These are phyloP conservation scores for Xylaria cubensis DNA, from an alignment of 495 filamentous ascomycete genomes.

Conservation along the genomic window DNA sequence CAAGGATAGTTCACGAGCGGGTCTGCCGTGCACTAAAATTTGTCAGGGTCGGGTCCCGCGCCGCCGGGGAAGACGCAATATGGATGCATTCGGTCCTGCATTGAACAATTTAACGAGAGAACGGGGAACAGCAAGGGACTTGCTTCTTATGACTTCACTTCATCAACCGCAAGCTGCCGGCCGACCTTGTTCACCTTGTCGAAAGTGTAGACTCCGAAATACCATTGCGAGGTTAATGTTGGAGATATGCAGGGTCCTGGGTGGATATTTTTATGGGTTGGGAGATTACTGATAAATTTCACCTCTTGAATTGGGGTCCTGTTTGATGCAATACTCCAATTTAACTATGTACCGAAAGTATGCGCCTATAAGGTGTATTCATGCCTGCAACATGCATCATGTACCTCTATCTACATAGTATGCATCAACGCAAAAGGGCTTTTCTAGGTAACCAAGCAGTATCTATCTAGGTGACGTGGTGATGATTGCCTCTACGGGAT, in stretches of 20 bases:
- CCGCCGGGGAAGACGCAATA: not conserved
- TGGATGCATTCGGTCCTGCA: not conserved
- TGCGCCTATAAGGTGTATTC: not conserved
- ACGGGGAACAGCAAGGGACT: not conserved
- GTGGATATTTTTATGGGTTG: not conserved
- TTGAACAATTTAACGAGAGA: not conserved
- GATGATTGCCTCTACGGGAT: not conserved
- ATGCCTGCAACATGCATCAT: not conserved
- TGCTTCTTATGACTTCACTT: not conserved
- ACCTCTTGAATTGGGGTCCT: too few species aligned
- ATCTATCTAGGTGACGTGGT: too few species aligned
- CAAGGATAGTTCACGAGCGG: not conserved
- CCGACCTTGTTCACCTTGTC: not conserved
- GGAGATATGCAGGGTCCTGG: not conserved
- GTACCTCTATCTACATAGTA: too few species aligned
- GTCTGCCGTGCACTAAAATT: not conserved
- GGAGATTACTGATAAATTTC: not conserved
- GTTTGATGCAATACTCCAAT: not conserved
- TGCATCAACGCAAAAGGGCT: too few species aligned
- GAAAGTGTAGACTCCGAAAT: not conserved
- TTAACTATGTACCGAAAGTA: not conserved
- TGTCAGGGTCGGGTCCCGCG: conserved; percentile 20
- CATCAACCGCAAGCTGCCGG: not conserved
- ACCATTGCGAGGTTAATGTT: not conserved
- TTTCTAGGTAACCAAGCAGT: too few species aligned